phyloP scores from a whole-genome alignment of 371 early-diverging fungal genomes.

The Lichtheimia hyalospora region DNA sequence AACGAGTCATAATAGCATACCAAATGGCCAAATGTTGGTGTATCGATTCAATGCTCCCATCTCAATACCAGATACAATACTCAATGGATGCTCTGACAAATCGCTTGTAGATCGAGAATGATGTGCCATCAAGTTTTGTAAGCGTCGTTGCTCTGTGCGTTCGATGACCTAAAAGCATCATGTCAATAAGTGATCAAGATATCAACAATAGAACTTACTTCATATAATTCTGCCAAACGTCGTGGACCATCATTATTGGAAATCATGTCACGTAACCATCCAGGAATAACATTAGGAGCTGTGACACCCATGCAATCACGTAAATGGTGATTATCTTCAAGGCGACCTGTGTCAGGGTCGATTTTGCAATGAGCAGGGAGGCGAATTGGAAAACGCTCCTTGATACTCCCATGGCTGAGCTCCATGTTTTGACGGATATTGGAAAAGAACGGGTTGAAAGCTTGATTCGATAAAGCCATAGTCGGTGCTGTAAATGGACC shows the following conservation, averaged over 20 bases:
- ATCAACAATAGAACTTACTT: conserved; percentile 6
- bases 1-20: conserved; percentile 26
- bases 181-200: not conserved
- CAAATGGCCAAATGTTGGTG: conserved; percentile 76
- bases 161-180: conserved; percentile 29
- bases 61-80: conserved; percentile 67
- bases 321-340: not conserved
- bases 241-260: conserved; percentile 27
- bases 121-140: conserved; percentile 61
- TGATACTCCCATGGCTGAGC: conserved; percentile 23
- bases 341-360: not conserved
- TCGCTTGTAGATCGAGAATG: conserved; percentile 42
- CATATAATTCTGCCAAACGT: conserved; percentile 38
- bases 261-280: conserved; percentile 31
- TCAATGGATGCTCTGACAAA: conserved; percentile 48
- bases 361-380: conserved; percentile 15
- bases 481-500: conserved; percentile 42
- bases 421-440: conserved; percentile 39
- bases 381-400: conserved; percentile 28
- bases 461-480: conserved; percentile 40
- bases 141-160: conserved; percentile 58
- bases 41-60: conserved; percentile 74
- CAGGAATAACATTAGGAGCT: conserved; percentile 11
- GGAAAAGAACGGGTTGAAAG: conserved; percentile 39
- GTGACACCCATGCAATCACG: not conserved